These are phyloP conservation scores for Rhinocladiella mackenziei DNA, from an alignment of 2,329 filamentous ascomycete species.

Conservation along the genomic window DNA sequence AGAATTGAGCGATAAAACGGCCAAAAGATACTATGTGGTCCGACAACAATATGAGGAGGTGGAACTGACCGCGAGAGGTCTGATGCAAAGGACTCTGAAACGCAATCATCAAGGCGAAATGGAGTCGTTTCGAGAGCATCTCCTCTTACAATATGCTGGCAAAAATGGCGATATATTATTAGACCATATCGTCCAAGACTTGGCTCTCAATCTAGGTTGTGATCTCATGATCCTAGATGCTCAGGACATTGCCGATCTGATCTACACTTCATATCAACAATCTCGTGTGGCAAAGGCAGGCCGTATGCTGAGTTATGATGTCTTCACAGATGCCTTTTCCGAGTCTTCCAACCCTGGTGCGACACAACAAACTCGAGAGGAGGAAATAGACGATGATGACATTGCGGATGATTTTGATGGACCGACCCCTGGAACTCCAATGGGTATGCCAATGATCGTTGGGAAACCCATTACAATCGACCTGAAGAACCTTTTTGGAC, in stretches of 20 bases:
- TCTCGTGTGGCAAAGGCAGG: constrained; percentile 12
- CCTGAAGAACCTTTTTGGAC: constrained; percentile 20
- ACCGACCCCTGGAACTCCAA: constrained; percentile 1
- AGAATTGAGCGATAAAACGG: not conserved
- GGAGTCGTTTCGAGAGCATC: constrained; percentile 51
- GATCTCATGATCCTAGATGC: constrained; percentile 44
- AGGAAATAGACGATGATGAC: constrained; percentile 27
- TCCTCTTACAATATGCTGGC: constrained; percentile 57
- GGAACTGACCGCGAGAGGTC: constrained; percentile 24
- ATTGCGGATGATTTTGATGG: constrained; percentile 19
- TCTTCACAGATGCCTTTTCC: constrained; percentile 20
- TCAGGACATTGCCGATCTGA: constrained; percentile 45
- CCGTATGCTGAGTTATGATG: constrained; percentile 28
- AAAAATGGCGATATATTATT: constrained; percentile 54
- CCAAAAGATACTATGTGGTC: constrained; percentile 24
- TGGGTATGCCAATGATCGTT: constrained; percentile 22
- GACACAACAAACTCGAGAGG: constrained; percentile 12
- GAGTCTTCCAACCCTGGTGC: constrained; percentile 9
- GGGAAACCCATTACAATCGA: constrained; percentile 20
- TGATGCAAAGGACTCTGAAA: constrained; percentile 14
- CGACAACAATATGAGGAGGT: constrained; percentile 26
- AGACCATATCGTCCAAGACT: constrained; percentile 58
- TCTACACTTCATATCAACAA: constrained; percentile 26
- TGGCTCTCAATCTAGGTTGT: constrained; percentile 55
- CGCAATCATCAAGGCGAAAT: constrained; percentile 41